phyloP scores from a whole-genome alignment of 495 filamentous ascomycete genomes.

The Xylaria flabelliformis region DNA sequence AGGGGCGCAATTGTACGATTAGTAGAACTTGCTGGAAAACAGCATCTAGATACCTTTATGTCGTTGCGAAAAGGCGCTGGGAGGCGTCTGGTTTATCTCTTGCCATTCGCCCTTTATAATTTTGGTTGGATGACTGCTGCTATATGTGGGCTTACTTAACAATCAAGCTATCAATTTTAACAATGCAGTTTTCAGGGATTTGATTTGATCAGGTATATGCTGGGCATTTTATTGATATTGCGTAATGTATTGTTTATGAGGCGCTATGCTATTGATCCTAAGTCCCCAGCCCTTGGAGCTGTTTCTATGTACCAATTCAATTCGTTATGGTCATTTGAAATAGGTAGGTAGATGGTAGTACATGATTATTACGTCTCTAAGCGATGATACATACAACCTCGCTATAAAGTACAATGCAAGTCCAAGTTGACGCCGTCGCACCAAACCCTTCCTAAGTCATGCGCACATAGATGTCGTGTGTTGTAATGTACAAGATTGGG shows the following conservation, averaged over 20 bases:
- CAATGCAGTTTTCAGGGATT: neutral
- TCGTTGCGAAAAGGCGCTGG: slow-evolving; percentile 16
- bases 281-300: neutral
- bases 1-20: neutral
- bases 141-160: neutral
- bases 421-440: neutral
- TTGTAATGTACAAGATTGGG: slow-evolving; percentile 15
- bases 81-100: neutral
- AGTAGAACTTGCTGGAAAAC: slow-evolving; percentile 4
- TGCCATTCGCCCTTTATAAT: neutral
- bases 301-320: neutral
- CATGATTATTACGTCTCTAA: slow-evolving; percentile 13
- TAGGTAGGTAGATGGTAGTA: slow-evolving; percentile 5
- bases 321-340: neutral
- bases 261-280: neutral
- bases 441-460: neutral
- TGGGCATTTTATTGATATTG: neutral
- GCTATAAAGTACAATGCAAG: slow-evolving; percentile 3
- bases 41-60: slow-evolving; percentile 11
- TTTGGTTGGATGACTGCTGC: neutral
- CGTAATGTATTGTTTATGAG: neutral
- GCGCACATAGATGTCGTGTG: neutral
- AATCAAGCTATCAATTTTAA: neutral
- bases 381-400: neutral
- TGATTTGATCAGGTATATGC: neutral